Conservation (phyloP, 2,329 filamentous ascomycete species). For the Fusarium haematococcum region DNA sequence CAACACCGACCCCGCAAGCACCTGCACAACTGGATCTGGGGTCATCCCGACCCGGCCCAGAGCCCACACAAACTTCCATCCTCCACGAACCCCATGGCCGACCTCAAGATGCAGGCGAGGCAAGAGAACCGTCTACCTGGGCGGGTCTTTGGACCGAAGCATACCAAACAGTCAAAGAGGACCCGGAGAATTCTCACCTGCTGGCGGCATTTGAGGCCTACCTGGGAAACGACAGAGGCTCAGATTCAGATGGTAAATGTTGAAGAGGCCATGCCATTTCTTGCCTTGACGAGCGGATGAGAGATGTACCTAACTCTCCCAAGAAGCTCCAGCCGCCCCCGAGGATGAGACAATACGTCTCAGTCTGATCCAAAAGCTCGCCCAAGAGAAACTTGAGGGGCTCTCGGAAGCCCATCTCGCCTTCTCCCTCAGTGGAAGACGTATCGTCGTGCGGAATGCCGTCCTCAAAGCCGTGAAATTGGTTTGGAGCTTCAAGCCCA, state of each 20-base stretch:
- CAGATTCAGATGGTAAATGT: not conserved
- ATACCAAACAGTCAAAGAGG: not conserved
- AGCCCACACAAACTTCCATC: not conserved
- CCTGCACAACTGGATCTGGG: not conserved
- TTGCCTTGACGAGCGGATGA: too few species aligned
- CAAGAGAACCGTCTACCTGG: not conserved
- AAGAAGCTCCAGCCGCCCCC: not conserved
- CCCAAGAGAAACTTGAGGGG: not conserved
- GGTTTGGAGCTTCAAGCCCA: slow-evolving; percentile 4
- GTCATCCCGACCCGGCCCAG: not conserved
- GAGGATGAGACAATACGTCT: not conserved
- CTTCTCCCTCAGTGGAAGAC: not conserved
- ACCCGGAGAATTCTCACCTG: not conserved
- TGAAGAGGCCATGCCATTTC: too few species aligned
- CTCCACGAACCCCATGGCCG: not conserved
- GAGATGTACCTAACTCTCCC: too few species aligned
- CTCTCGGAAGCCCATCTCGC: not conserved
- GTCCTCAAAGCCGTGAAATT: slow-evolving; percentile 1
- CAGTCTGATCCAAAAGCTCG: not conserved
- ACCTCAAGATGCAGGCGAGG: not conserved
- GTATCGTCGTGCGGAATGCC: slow-evolving; percentile 3
- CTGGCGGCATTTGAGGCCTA: not conserved
- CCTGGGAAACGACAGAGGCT: too few species aligned
- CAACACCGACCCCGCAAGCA: not conserved
- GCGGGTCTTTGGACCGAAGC: not conserved